A percentile compares a stretch with the other conserved stretches of the same genome.
phyloP scores from a whole-genome alignment of 257 asterid genomes.

The Henckelia pumila region DNA sequence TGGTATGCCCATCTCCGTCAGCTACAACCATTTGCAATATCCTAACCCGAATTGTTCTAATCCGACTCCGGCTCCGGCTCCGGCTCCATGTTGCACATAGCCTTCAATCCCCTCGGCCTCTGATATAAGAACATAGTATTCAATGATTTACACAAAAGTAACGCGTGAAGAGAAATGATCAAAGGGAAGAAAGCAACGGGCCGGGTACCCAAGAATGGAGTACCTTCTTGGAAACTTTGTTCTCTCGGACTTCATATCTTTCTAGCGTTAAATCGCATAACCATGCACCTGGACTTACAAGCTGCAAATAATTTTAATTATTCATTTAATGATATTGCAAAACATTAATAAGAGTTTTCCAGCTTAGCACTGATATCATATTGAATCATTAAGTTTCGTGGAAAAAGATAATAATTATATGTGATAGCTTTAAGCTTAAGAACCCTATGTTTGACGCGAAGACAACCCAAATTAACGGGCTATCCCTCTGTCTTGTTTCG shows the following conservation, averaged over 20 bases:
- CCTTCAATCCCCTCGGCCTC: conserved; percentile 66
- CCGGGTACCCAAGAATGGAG: too few species aligned
- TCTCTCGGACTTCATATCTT: conserved; percentile 62
- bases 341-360: too few species aligned
- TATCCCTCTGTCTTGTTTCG: conserved; percentile 3
- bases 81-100: conserved; percentile 55
- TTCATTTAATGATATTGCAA: too few species aligned
- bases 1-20: too few species aligned
- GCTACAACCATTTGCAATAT: too few species aligned
- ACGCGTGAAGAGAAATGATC: background rate
- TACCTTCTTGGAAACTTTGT: conserved; percentile 42
- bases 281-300: conserved; percentile 70
- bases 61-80: conserved; percentile 41
- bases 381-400: too few species aligned
- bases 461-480: background rate
- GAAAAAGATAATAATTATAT: too few species aligned
- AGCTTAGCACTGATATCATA: too few species aligned
- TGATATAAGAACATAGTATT: conserved; percentile 20
- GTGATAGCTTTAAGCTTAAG: too few species aligned
- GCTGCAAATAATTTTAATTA: too few species aligned
- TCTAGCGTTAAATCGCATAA: conserved; percentile 57
- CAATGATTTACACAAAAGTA: background rate
- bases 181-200: background rate
- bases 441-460: background rate
- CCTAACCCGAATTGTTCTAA: too few species aligned